Percentiles rank a stretch among this genome's conserved stretches.
Evolutionary conservation across 805 yeast genomes (phyloP).

Genomic region (Cyberlindnera sargentensis): DNA sequence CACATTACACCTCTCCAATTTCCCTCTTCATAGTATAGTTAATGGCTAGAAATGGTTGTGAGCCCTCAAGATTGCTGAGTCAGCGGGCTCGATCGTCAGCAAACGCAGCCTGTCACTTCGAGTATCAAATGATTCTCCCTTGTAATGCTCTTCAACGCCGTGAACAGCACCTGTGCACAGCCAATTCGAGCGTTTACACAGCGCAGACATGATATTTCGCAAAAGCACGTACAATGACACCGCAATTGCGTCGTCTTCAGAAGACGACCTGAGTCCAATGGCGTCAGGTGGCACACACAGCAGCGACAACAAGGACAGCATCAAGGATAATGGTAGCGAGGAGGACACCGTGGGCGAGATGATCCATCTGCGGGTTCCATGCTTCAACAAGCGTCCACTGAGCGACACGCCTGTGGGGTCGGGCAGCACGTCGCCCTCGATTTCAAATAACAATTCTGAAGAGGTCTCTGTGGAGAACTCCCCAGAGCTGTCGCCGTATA

Average conservation of each 20-base stretch:
- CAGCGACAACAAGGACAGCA: neutral
- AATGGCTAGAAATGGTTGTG: too few species aligned
- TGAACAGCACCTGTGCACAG: too few species aligned
- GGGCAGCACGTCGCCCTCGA: conserved; percentile 45
- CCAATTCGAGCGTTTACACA: neutral
- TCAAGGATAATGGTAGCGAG: neutral
- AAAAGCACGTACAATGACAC: conserved; percentile 8
- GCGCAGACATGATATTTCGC: neutral
- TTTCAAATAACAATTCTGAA: conserved; percentile 22
- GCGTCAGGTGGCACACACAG: conserved; percentile 1
- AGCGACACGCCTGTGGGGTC: conserved; percentile 70
- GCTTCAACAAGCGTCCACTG: conserved; percentile 63
- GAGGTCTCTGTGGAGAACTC: conserved; percentile 26
- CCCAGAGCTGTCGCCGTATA: conserved; percentile 15
- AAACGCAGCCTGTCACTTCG: too few species aligned
- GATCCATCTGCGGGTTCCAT: conserved; percentile 24
- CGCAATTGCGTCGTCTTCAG: conserved; percentile 21
- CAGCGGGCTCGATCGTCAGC: too few species aligned
- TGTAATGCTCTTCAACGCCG: too few species aligned
- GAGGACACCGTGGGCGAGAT: neutral
- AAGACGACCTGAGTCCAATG: conserved; percentile 16
- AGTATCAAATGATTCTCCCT: too few species aligned
- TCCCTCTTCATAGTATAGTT: too few species aligned
- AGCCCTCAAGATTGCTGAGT: too few species aligned
- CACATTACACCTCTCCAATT: too few species aligned